Base-by-base conservation (phyloP, 2,329 filamentous ascomycete genomes). In the Parafenestella ontariensis region DNA sequence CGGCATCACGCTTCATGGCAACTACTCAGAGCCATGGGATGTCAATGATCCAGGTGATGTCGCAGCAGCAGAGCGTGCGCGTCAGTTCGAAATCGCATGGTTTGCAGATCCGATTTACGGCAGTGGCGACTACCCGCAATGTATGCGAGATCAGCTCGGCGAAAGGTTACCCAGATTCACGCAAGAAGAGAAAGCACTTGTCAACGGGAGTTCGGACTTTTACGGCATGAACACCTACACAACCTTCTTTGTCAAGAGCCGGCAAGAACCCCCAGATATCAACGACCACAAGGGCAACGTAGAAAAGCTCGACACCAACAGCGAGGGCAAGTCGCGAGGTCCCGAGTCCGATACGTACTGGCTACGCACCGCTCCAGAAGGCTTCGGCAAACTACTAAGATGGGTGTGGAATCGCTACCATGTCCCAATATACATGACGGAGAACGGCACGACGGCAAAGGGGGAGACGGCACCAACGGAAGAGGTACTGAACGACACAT, bases 171-270 rank as follows among this genome's bases (percentile, higher is more conserved):
- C 76, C 0, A 55, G 52, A 0, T 79, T 79, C 46, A 79, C 76
- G 0, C 65, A 69, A 13, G 76, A 78, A 50, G 77, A 79, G 58
- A 73, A 71, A 49, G 66, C 56, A n/a, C 64, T 79, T 6, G 65
- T 79, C 5, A 68, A 43, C 31, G 56, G 56, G 5, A 58, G 54
- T 31, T 46, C 43, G 5, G 59, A 62, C 15, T 71, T 72, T 21
- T 79, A 79, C 46, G 77, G 77, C 26, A 79, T 79, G 75, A 79
- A 79, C 59, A 78, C 75, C 13, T 80, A 79, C 62, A 77, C 76
- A 0, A 71, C 76, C 0, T 78, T 78, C 39, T 79, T 70, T 29
- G 66, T 77, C 13, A 68, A 64, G 5, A 74, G 78, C 53, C 71
- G 70, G 18, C 13, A 71, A 68, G 29, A 66, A 53, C n/a, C 70